Evolutionary conservation across 139 green algal species (phyloP), one percentile per base, ranked within the genome.

Genomic region (Coelastrella sp.): DNA sequence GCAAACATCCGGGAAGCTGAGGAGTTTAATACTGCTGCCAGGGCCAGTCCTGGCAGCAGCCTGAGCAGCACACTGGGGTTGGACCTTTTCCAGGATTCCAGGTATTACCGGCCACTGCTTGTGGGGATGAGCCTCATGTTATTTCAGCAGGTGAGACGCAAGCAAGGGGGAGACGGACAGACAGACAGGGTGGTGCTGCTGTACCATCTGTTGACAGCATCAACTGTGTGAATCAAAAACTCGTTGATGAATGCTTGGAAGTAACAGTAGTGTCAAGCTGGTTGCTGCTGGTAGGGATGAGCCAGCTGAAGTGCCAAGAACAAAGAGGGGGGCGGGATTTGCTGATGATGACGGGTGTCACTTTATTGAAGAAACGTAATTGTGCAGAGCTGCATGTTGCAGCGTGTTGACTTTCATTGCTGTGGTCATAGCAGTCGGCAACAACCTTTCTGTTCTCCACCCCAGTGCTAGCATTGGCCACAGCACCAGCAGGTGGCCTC

Each of bases 71-170:
- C 27, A 11, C 27, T 79, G 87, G 68, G 75, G 14, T 61, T 90
- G 79, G 63, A 75, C 15, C 86, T 95, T 27, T 91, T 94, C 20
- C 68, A 27, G 11, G 27, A 92, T 27, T 20, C 17, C 7, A 82
- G 92, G 4, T 96, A 96, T 88, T 66, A 94, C n/a, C 86, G 91
- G 61, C 94, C 96, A 9, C 91, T 97, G 84, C 60, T 88, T 14
- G 90, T 97, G 6, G 96, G 95, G 25, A 84, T 95, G 59, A 95
- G 88, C 17, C 94, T 98, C 1, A 96, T 99, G 94, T 90, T 98
- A 8, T 97, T 97, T 90, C 96, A 98, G 92, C 96, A 98, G 88
- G 87, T 89, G 84, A 56, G 84, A 17, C 27, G 17, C 6, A 9
- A 4, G 61, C 81, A 9, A 15, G 60, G 49, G 49, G 20, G 12